phyloP scores from a whole-genome alignment of 1,284 basidiomycete genomes.

The Ceratobasidium sp. region DNA sequence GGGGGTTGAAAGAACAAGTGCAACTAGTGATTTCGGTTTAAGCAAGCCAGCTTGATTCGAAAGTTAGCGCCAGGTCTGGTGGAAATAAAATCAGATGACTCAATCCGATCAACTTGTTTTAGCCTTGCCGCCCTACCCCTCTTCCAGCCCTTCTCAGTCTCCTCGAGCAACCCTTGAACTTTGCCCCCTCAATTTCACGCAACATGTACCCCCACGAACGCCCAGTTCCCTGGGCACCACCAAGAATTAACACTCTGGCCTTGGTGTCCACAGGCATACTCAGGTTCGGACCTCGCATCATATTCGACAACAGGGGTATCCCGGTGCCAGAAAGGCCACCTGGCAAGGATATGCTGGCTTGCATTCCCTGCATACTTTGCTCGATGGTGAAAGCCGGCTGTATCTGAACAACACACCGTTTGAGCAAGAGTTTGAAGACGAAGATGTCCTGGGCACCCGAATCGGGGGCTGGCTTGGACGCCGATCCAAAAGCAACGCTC shows the following conservation, averaged over 20 bases:
- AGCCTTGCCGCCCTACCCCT: background rate
- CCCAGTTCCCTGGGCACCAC: conserved; percentile 61
- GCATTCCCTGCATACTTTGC: conserved; percentile 24
- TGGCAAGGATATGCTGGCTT: conserved; percentile 17
- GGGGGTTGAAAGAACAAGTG: conserved; percentile 62
- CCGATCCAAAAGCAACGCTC: conserved; percentile 63
- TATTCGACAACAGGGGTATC: conserved; percentile 36
- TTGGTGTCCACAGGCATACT: conserved; percentile 51
- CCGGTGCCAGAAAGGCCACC: conserved; percentile 11
- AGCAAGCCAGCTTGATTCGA: conserved; percentile 63
- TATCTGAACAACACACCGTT: conserved; percentile 54
- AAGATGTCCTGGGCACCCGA: conserved; percentile 54
- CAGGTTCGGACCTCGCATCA: conserved; percentile 49
- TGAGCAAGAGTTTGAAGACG: conserved; percentile 66
- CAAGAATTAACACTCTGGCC: conserved; percentile 55
- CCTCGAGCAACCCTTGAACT: conserved; percentile 54
- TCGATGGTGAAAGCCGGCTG: conserved; percentile 30
- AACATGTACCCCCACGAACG: conserved; percentile 70
- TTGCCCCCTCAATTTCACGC: conserved; percentile 60
- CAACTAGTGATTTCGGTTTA: conserved; percentile 81
- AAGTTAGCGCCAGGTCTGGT: no score
- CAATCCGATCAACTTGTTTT: conserved; percentile 46
- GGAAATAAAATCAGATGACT: conserved; percentile 35
- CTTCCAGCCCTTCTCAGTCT: background rate
- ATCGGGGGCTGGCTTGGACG: conserved; percentile 63